Evolutionary conservation across 495 filamentous ascomycete species (phyloP).

Genomic region (Talaromyces nanjingensis): DNA sequence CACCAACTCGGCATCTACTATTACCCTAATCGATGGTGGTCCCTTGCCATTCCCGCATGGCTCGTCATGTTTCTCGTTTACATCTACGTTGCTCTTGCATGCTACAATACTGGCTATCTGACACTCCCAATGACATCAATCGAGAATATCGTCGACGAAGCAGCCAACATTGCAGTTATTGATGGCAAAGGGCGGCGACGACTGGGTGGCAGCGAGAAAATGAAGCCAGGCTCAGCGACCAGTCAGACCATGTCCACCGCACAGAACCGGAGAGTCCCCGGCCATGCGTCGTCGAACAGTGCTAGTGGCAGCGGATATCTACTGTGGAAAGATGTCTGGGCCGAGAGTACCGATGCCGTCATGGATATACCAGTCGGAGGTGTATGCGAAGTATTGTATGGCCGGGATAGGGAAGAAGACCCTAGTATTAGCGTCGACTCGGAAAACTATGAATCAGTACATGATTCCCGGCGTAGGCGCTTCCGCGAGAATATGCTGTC

Average conservation of each 20-base stretch:
- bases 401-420: slow-evolving; percentile 35
- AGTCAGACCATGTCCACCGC: slow-evolving; percentile 39
- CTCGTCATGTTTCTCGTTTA: slow-evolving; percentile 84
- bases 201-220: slow-evolving; percentile 34
- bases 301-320: slow-evolving; percentile 17
- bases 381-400: slow-evolving; percentile 80
- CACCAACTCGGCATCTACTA: slow-evolving; percentile 93
- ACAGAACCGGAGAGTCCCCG: slow-evolving; percentile 41
- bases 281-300: slow-evolving; percentile 6
- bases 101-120: slow-evolving; percentile 83
- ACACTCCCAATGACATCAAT: slow-evolving; percentile 74
- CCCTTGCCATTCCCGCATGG: slow-evolving; percentile 81
- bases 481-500: not conserved
- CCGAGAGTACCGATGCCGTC: slow-evolving; percentile 89
- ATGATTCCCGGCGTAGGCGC: not conserved
- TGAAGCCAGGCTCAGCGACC: slow-evolving; percentile 38
- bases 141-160: slow-evolving; percentile 90
- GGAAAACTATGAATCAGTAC: not conserved
- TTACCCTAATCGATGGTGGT: slow-evolving; percentile 97
- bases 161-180: slow-evolving; percentile 75
- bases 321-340: slow-evolving; percentile 80
- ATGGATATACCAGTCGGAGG: slow-evolving; percentile 96
- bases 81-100: slow-evolving; percentile 88
- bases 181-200: slow-evolving; percentile 60
- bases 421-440: not conserved